Evolutionary conservation across 768 basidiomycete species (phyloP).

Genomic region (Hygrophoropsis aurantiaca): DNA sequence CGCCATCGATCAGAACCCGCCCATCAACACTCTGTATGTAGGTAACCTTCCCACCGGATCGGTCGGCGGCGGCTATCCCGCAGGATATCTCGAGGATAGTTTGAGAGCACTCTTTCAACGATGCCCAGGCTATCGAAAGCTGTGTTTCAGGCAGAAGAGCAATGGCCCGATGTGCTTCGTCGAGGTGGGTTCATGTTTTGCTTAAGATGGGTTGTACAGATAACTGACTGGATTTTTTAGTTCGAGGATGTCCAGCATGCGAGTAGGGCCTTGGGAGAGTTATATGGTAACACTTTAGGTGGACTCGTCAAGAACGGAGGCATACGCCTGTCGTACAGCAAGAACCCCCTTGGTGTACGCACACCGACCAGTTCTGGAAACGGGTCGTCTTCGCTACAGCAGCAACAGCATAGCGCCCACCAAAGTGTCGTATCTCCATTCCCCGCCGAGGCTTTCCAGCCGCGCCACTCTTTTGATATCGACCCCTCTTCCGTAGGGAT

Average conservation of each 20-base stretch:
- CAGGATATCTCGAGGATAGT: conserved; percentile 83
- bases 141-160: conserved; percentile 94
- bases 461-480: conserved; percentile 28
- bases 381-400: conserved; percentile 23
- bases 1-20: conserved; percentile 88
- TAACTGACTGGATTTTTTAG: conserved; percentile 35
- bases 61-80: conserved; percentile 67
- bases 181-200: conserved; percentile 56
- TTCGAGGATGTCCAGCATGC: conserved; percentile 90
- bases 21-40: conserved; percentile 99
- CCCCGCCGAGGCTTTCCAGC: conserved; percentile 24
- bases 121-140: conserved; percentile 83
- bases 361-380: conserved; percentile 62
- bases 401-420: conserved; percentile 21
- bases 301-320: conserved; percentile 93
- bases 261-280: conserved; percentile 81
- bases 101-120: conserved; percentile 79
- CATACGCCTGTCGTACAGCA: conserved; percentile 96
- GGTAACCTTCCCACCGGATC: conserved; percentile 90
- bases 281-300: conserved; percentile 89
- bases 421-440: conserved; percentile 25
- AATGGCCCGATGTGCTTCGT: conserved; percentile 99
- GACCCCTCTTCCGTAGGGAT: conserved; percentile 17
- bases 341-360: conserved; percentile 94
- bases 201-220: neutral